A percentile compares a stretch with the other conserved stretches of the same genome.
Evolutionary conservation across 1,284 basidiomycete species (phyloP).

Genomic region (Phellopilus nigrolimitatus): DNA sequence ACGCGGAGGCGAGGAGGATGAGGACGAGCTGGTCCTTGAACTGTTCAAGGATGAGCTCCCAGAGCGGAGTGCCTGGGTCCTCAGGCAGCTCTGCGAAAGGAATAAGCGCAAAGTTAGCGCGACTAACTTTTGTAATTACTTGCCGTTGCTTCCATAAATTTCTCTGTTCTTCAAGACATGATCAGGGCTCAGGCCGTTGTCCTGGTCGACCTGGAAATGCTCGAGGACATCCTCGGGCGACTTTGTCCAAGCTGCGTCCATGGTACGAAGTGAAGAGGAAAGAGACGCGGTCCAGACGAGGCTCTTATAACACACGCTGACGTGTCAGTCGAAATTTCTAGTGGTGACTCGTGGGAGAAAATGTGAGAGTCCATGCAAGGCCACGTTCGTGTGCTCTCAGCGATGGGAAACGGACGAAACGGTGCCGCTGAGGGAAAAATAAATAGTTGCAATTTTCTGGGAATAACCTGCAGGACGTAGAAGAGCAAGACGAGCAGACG

Average conservation of each 20-base stretch:
- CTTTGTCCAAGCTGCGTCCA: conserved; percentile 73
- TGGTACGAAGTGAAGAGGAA: conserved; percentile 31
- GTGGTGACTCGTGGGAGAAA: conserved; percentile 6
- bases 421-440: too few species aligned
- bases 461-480: background rate
- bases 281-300: conserved; percentile 16
- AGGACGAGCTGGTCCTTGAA: conserved; percentile 97
- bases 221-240: conserved; percentile 57
- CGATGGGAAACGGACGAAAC: conserved; percentile 8
- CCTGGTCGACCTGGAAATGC: conserved; percentile 57
- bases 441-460: too few species aligned
- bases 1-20: conserved; percentile 87
- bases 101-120: background rate
- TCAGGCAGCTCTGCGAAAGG: conserved; percentile 78
- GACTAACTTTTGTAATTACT: conserved; percentile 24
- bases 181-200: conserved; percentile 50
- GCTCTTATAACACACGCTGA: background rate
- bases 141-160: conserved; percentile 84
- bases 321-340: conserved; percentile 5
- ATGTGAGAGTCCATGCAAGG: background rate
- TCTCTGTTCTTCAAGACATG: conserved; percentile 69
- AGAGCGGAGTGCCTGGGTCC: conserved; percentile 84
- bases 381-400: conserved; percentile 5
- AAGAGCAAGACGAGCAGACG: background rate
- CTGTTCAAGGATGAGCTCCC: conserved; percentile 93